Percentiles rank a stretch among this genome's conserved stretches.
Conservation (phyloP, 495 filamentous ascomycete genomes). For the Elaphomyces granulatus region DNA sequence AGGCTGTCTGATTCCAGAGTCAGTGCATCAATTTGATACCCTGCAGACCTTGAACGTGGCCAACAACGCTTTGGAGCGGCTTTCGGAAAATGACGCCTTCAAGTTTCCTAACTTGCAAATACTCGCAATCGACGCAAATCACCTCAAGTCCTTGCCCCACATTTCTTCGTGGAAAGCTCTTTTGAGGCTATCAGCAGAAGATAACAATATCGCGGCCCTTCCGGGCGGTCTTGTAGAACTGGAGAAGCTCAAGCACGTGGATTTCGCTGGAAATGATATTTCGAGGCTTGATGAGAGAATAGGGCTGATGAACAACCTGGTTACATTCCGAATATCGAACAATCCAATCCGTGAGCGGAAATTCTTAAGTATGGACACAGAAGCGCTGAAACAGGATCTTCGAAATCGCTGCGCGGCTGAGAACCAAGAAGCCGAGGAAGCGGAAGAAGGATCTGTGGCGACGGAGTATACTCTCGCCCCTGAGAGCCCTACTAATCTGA, state of each 20-base stretch:
- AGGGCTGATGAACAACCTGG: constrained; percentile 63
- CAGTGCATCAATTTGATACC: constrained; percentile 39
- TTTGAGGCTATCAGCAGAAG: constrained; percentile 56
- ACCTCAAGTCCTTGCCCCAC: constrained; percentile 54
- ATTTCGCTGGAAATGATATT: constrained; percentile 76
- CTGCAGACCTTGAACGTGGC: constrained; percentile 65
- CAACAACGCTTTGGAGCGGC: constrained; percentile 50
- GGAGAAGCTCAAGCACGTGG: constrained; percentile 50
- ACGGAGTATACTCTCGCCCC: constrained; percentile 33
- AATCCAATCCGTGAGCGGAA: constrained; percentile 84
- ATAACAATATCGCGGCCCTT: constrained; percentile 60
- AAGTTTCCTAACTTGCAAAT: constrained; percentile 58
- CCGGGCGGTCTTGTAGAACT: constrained; percentile 61
- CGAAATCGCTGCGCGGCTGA: constrained; percentile 45
- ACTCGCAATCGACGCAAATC: constrained; percentile 61
- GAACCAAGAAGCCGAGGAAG: constrained; percentile 24
- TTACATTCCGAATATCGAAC: constrained; percentile 57
- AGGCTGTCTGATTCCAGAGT: constrained; percentile 52
- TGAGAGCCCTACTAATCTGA: constrained; percentile 21
- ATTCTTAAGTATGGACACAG: constrained; percentile 62
- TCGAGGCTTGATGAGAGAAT: constrained; percentile 59
- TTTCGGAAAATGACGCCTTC: constrained; percentile 37
- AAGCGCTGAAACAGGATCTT: constrained; percentile 68
- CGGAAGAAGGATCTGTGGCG: constrained; percentile 29
- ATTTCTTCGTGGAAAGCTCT: constrained; percentile 58